Percentiles rank a stretch among this genome's conserved stretches.
Evolutionary conservation across 768 basidiomycete genomes (phyloP).

Genomic region (Rhodotorula taiwanensis): DNA sequence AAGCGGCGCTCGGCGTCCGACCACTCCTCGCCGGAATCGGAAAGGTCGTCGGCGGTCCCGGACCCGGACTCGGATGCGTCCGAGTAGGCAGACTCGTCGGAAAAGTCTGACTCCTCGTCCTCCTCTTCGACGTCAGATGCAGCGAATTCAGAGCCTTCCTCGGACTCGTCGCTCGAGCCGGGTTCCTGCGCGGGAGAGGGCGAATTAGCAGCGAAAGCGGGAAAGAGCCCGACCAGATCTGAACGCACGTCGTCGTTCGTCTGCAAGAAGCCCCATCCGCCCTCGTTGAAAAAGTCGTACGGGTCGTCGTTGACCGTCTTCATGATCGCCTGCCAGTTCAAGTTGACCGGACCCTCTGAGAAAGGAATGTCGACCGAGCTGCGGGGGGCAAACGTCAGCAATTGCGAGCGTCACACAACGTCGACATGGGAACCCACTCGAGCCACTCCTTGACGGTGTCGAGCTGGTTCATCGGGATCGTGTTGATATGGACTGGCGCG

Average conservation of each 20-base stretch:
- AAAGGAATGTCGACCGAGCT: conserved; percentile 96
- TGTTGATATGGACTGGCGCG: conserved; percentile 88
- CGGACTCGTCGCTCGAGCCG: conserved; percentile 45
- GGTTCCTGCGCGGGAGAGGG: conserved; percentile 7
- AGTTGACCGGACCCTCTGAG: conserved; percentile 90
- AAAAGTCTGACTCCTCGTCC: conserved; percentile 52
- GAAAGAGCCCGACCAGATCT: conserved; percentile 64
- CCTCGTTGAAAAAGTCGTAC: conserved; percentile 86
- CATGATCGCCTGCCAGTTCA: conserved; percentile 98
- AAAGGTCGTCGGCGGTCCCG: conserved; percentile 38
- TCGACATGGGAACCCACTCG: conserved; percentile 59
- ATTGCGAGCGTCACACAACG: not conserved
- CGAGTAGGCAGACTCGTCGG: conserved; percentile 57
- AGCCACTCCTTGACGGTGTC: conserved; percentile 99
- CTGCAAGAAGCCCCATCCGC: conserved; percentile 91
- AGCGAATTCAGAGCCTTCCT: conserved; percentile 49
- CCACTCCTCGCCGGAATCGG: conserved; percentile 77
- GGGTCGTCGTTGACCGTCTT: conserved; percentile 96
- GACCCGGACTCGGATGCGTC: conserved; percentile 53
- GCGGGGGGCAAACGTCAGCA: not conserved
- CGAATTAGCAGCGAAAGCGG: not conserved
- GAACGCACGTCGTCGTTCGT: conserved; percentile 53
- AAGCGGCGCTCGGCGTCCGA: conserved; percentile 51
- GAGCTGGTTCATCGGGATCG: conserved; percentile 78
- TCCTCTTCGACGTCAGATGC: conserved; percentile 54